Evolutionary conservation across 228 moss, liverwort and hornwort species (phyloP), one percentile per base, ranked within the genome.

Genomic region (Sphagnum fallax): DNA sequence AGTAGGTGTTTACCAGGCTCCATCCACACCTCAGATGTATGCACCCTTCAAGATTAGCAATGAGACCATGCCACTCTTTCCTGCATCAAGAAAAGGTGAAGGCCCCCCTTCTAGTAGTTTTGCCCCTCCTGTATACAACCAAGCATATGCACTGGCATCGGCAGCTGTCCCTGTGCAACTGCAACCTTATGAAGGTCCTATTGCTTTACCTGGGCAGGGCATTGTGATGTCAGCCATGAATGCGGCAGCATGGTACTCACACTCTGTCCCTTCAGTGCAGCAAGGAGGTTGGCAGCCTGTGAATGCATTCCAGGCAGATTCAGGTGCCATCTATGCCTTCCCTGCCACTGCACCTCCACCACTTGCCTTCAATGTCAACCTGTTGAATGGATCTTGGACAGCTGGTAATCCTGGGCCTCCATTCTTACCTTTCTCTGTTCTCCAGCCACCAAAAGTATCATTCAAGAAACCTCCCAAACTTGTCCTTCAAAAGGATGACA

Each of bases 391-490:
- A 32, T 75, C 74, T 65, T 79, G 82, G 86, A 66, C 72, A 4
- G 15, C 74, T 52, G 69, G 65, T 74, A 79, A 51, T 64, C 69
- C 62, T 14, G 79, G 82, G 8, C 73, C 79, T 63, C 71, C 77
- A 11, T 82, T 82, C 63, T 71, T 71, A 18, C 75, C 82, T 6
- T 76, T 82, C 77, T 82, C 86, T 15, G 77, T 82, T 49, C 79
- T 82, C 55, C 63, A 65, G 49, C 82, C 82, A 9, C 80, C 79
- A 60, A 86, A 77, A 64, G 77, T 79, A 73, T 77, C 82, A 5
- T 82, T 86, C 52, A 77, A 82, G 70, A 82, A 60, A 70, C 86
- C 82, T 14, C 79, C 86, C 10, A 86, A 86, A 66, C 79, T 86
- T 8, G 82, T 86, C 53, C 68, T 86, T 16, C 74, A 79, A 16